Percentiles rank a stretch among this genome's conserved stretches.
These are phyloP conservation scores for Penicillium fimorum DNA, from an alignment of 495 filamentous ascomycete species.

Conservation along the genomic window DNA sequence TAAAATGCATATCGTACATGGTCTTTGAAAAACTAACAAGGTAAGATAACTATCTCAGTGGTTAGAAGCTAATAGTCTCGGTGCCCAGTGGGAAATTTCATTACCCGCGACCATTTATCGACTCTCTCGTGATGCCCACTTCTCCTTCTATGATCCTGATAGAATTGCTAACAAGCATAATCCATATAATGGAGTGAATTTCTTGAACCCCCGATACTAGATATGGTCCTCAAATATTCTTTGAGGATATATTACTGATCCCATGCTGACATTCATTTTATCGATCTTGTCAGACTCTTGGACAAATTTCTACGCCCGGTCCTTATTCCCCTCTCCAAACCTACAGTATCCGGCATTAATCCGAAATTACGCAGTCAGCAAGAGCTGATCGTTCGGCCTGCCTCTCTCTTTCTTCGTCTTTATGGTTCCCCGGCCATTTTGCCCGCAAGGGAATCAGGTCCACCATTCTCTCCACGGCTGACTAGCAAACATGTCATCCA, in stretches of 20 bases:
- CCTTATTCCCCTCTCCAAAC: neutral
- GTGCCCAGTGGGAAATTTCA: neutral
- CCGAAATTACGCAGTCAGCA: neutral
- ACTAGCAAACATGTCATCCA: neutral
- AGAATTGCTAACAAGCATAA: neutral
- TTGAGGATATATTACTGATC: neutral
- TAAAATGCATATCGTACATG: neutral
- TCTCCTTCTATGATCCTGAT: neutral
- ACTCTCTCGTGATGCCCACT: neutral
- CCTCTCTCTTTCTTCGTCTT: neutral
- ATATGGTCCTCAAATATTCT: neutral
- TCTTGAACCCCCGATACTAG: neutral
- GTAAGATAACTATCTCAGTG: neutral
- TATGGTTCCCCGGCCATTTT: neutral
- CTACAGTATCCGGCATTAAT: neutral
- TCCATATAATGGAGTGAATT: neutral
- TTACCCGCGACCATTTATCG: neutral
- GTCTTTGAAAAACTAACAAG: neutral
- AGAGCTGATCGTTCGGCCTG: neutral
- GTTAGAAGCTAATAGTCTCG: neutral
- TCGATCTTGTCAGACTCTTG: neutral
- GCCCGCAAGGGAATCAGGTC: neutral
- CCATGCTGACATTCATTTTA: neutral
- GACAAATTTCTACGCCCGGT: neutral
- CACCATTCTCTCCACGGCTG: neutral